Conservation (phyloP, 768 basidiomycete species). For the Collybiopsis luxurians region DNA sequence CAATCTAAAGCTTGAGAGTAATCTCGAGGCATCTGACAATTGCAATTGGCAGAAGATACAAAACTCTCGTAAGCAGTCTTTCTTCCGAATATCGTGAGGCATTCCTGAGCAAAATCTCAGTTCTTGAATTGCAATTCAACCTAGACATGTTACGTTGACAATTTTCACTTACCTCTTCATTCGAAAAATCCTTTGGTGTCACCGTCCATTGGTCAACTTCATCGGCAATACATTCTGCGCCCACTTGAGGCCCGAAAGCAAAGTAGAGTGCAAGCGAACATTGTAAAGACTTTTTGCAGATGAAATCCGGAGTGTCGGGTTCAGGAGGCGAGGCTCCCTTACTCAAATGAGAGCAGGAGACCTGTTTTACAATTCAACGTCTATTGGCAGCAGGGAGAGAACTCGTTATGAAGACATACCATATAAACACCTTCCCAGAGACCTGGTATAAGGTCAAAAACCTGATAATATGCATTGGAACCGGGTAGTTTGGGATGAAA, state of each 20-base stretch:
- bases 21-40: background rate
- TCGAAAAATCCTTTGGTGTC: constrained; percentile 14
- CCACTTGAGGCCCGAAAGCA: constrained; percentile 33
- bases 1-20: constrained; percentile 4
- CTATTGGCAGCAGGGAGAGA: constrained; percentile 2
- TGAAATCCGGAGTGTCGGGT: constrained; percentile 29
- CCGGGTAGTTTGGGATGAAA: constrained; percentile 26
- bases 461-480: constrained; percentile 26
- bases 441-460: constrained; percentile 48
- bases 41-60: background rate
- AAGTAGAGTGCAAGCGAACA: constrained; percentile 44
- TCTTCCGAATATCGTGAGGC: background rate
- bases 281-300: constrained; percentile 48
- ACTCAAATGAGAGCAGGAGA: background rate
- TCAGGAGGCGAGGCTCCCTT: background rate
- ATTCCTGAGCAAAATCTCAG: background rate
- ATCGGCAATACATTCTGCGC: constrained; percentile 17
- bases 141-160: background rate
- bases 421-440: constrained; percentile 62
- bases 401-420: constrained; percentile 28
- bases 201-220: constrained; percentile 15
- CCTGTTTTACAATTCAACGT: constrained; percentile 1
- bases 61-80: constrained; percentile 5
- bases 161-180: constrained; percentile 12
- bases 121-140: background rate